Base-by-base conservation (phyloP, 192 early-diverging fungal genomes). In the Funneliformis geosporum region DNA sequence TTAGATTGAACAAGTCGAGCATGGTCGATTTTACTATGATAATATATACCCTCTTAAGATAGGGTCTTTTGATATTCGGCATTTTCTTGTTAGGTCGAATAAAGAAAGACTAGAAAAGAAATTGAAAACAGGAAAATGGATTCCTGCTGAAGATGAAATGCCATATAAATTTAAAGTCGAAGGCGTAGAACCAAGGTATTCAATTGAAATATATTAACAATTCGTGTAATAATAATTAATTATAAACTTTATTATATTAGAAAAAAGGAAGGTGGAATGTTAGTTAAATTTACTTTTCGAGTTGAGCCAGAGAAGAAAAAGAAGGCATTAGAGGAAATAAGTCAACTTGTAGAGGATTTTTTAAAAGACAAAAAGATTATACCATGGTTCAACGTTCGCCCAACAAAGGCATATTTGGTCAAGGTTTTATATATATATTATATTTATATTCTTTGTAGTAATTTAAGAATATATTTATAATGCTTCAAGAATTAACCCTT, bases 331-430 rank as follows among this genome's bases (percentile, higher is more conserved):
- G 83, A 83, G 18, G 85, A 87, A 43, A 88, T 89, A 12, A 80
- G 81, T 23, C 61, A 79, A 28, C 50, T 81, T 23, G 82, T 94
- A 40, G 76, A 83, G 28, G 73, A 84, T 10, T 89, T 91, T 74
- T 80, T 96, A 11, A 78, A 85, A 10, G 73, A 89, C n/a, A 79
- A 89, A 21, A 83, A 80, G 27, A 77, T 88, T 9, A 87, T 92
- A 55, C 87, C 91, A 28, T 91, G 88, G 87, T 92, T 93, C 75
- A 94, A 91, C 70, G 81, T 95, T 39, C 84, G 86, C 72, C 87
- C 84, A 21, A 84, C 89, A 5, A 86, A 91, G 46, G 88, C 90
- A 0, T 91, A 94, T 81, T 83, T 89, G 7, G 91, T 96, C 42
- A 90, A 88, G 64, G 76, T 78, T 14, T 4, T 64, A 25, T 64